Conservation (phyloP, 2,329 filamentous ascomycete species). For the Dothiorella sarmentorum region DNA sequence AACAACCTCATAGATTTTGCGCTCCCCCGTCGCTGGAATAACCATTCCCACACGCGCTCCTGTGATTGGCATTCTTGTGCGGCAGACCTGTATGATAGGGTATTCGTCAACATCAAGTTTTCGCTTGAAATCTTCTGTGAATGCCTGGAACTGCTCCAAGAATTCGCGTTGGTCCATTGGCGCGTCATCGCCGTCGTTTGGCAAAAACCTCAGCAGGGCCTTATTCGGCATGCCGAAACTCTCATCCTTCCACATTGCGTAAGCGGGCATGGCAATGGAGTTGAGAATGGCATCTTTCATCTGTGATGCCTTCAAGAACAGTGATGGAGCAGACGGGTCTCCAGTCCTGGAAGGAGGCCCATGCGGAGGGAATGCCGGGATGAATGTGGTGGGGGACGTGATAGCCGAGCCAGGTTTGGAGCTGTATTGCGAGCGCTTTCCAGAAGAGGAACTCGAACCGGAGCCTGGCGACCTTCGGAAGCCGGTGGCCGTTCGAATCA, state of each 20-base stretch:
- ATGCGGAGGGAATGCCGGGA: constrained; percentile 62
- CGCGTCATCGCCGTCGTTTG: constrained; percentile 37
- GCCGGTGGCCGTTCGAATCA: constrained; percentile 41
- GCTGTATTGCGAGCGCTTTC: constrained; percentile 27
- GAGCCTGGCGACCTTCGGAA: constrained; percentile 36
- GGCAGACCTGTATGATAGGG: constrained; percentile 63
- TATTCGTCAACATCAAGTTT: constrained; percentile 58
- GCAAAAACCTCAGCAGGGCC: constrained; percentile 49
- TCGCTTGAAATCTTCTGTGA: constrained; percentile 63
- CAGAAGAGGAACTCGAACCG: constrained; percentile 39
- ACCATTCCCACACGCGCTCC: constrained; percentile 62
- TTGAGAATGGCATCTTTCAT: constrained; percentile 77
- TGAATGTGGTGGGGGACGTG: constrained; percentile 54
- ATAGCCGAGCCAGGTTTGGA: constrained; percentile 39
- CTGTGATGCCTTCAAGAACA: constrained; percentile 68
- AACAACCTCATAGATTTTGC: constrained; percentile 60
- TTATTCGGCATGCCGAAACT: constrained; percentile 71
- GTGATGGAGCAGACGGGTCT: constrained; percentile 58
- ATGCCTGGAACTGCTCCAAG: constrained; percentile 59
- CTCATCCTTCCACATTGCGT: constrained; percentile 79
- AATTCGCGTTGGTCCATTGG: constrained; percentile 48
- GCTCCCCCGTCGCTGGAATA: constrained; percentile 51
- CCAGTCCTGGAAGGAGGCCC: constrained; percentile 60
- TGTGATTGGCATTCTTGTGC: constrained; percentile 58
- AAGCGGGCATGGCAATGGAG: constrained; percentile 68